phyloP scores from a whole-genome alignment of 2,329 filamentous ascomycete genomes.

The Nemania sp. region DNA sequence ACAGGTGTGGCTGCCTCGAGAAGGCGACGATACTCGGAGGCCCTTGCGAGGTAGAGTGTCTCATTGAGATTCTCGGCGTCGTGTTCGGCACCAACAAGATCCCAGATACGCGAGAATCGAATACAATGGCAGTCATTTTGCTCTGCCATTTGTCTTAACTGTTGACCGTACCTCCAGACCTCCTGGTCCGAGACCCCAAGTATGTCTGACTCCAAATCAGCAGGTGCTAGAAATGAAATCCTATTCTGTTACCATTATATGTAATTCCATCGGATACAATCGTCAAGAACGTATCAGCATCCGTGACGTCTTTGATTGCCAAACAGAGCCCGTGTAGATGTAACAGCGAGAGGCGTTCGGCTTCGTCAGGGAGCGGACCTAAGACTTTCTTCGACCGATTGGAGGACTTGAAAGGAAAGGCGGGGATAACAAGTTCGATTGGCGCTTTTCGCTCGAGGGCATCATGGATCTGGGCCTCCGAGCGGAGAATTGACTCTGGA shows the following conservation, averaged over 20 bases:
- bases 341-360: conserved; percentile 24
- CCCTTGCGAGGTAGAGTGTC: conserved; percentile 13
- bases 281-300: conserved; percentile 16
- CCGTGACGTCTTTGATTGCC: conserved; percentile 22
- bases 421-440: conserved; percentile 26
- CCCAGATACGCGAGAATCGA: conserved; percentile 25
- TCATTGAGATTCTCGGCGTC: conserved; percentile 17
- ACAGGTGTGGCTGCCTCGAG: conserved; percentile 18
- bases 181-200: conserved; percentile 25
- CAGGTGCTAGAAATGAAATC: not conserved
- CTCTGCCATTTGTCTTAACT: conserved; percentile 20
- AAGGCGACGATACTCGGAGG: conserved; percentile 15
- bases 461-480: conserved; percentile 15
- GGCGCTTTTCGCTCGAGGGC: conserved; percentile 16
- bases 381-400: conserved; percentile 28
- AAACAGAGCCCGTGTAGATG: conserved; percentile 27
- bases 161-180: conserved; percentile 24
- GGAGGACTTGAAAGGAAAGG: conserved; percentile 29
- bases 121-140: conserved; percentile 18
- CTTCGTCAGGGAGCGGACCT: conserved; percentile 24
- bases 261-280: conserved; percentile 28
- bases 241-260: conserved; percentile 16
- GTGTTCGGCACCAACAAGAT: conserved; percentile 19
- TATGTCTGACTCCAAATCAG: conserved; percentile 18
- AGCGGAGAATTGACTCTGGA: conserved; percentile 16